Conservation (phyloP, 2,329 filamentous ascomycete genomes). For the Cladosporium velox region DNA sequence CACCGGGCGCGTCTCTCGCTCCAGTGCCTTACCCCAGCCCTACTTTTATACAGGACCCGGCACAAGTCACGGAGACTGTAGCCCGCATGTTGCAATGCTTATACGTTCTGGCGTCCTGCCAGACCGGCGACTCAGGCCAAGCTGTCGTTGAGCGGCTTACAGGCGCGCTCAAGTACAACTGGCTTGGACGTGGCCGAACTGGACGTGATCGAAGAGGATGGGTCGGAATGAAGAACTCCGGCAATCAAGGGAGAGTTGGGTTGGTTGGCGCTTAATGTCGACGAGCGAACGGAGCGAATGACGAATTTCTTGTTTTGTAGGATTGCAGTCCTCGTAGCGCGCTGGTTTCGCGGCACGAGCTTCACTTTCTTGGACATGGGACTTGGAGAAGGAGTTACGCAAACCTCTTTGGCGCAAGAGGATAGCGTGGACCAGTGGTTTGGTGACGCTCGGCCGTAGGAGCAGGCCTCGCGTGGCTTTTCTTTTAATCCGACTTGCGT, state of each 20-base stretch:
- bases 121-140: conserved; percentile 70
- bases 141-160: conserved; percentile 80
- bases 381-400: not conserved
- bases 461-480: not conserved
- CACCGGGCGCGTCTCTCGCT: conserved; percentile 29
- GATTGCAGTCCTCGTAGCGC: not conserved
- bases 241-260: conserved; percentile 31
- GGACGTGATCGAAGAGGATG: conserved; percentile 88
- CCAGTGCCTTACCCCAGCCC: conserved; percentile 25
- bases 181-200: conserved; percentile 86
- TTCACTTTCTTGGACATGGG: not conserved
- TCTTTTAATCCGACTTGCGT: not conserved
- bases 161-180: conserved; percentile 91
- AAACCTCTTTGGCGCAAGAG: not conserved
- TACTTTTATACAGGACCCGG: conserved; percentile 39
- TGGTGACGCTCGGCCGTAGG: not conserved
- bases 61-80: conserved; percentile 89
- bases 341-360: not conserved
- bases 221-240: conserved; percentile 64
- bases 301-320: not conserved
- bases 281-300: not conserved
- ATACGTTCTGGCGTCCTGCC: conserved; percentile 80
- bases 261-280: conserved; percentile 31
- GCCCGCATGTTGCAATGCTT: conserved; percentile 96
- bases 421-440: not conserved